These are phyloP conservation scores for Pseudopithomyces chartarum DNA, from an alignment of 2,329 filamentous ascomycete species.

Conservation along the genomic window DNA sequence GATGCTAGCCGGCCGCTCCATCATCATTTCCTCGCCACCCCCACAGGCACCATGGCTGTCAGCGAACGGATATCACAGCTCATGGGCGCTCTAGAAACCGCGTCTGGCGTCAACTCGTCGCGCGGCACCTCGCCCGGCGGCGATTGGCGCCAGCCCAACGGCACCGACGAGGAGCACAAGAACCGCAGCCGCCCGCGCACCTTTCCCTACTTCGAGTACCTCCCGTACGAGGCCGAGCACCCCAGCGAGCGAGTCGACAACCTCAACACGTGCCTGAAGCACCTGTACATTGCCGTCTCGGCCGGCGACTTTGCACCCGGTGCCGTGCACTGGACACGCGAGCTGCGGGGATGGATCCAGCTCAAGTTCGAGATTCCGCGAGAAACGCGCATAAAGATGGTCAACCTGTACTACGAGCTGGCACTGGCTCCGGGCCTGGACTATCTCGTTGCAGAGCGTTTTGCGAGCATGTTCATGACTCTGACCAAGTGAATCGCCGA, in stretches of 20 bases:
- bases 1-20: conserved; percentile 25
- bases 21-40: conserved; percentile 19
- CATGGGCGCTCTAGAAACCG: conserved; percentile 43
- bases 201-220: conserved; percentile 87
- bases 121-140: conserved; percentile 83
- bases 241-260: conserved; percentile 77
- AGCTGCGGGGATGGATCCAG: conserved; percentile 91
- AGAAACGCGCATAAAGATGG: conserved; percentile 79
- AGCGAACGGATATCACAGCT: conserved; percentile 50
- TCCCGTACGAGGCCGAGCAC: conserved; percentile 88
- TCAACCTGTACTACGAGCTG: conserved; percentile 93
- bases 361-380: conserved; percentile 97
- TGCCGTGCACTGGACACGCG: conserved; percentile 94
- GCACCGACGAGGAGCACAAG: conserved; percentile 58
- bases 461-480: conserved; percentile 94
- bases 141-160: conserved; percentile 60
- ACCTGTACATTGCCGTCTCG: conserved; percentile 89
- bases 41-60: conserved; percentile 41
- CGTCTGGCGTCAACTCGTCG: conserved; percentile 71
- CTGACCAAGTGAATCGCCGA: conserved; percentile 81
- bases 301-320: conserved; percentile 94
- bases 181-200: conserved; percentile 80
- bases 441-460: conserved; percentile 79
- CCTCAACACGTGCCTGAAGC: conserved; percentile 85
- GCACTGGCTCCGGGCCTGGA: conserved; percentile 89